Conservation (phyloP, 805 yeast species). For the Zygosaccharomyces bailii region DNA sequence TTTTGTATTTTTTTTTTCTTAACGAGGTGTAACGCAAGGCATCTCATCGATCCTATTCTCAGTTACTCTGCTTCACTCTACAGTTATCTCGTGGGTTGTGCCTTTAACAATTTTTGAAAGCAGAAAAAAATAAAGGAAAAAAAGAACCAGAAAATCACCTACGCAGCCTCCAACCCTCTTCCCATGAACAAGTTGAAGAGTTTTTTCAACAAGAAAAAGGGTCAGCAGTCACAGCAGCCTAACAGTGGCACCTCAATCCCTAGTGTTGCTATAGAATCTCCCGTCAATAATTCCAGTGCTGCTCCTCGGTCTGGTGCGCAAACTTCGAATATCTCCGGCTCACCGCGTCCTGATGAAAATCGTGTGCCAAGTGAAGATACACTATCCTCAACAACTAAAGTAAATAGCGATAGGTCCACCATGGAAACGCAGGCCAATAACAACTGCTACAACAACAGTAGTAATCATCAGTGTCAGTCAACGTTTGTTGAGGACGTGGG, state of each 20-base stretch:
- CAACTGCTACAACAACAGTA: slow-evolving; percentile 5
- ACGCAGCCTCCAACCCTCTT: not conserved
- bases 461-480: slow-evolving; percentile 6
- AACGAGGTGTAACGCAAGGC: not conserved
- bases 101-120: not conserved
- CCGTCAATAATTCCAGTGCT: not conserved
- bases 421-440: slow-evolving; percentile 5
- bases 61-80: too few species aligned
- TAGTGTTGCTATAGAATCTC: too few species aligned
- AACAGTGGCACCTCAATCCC: not conserved
- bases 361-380: slow-evolving; percentile 4
- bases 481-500: slow-evolving; percentile 7
- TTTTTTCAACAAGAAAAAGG: slow-evolving; percentile 20
- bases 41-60: not conserved
- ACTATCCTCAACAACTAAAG: slow-evolving; percentile 10
- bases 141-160: not conserved
- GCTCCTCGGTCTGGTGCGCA: not conserved
- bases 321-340: not conserved
- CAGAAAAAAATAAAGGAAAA: not conserved
- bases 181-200: slow-evolving; percentile 18
- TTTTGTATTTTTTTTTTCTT: too few species aligned
- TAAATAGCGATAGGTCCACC: slow-evolving; percentile 10
- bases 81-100: too few species aligned
- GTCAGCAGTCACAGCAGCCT: slow-evolving; percentile 11
- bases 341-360: slow-evolving; percentile 3